A percentile compares a stretch with the other conserved stretches of the same genome.
Evolutionary conservation across 495 filamentous ascomycete genomes (phyloP).

Genomic region (Neurospora pannonica): DNA sequence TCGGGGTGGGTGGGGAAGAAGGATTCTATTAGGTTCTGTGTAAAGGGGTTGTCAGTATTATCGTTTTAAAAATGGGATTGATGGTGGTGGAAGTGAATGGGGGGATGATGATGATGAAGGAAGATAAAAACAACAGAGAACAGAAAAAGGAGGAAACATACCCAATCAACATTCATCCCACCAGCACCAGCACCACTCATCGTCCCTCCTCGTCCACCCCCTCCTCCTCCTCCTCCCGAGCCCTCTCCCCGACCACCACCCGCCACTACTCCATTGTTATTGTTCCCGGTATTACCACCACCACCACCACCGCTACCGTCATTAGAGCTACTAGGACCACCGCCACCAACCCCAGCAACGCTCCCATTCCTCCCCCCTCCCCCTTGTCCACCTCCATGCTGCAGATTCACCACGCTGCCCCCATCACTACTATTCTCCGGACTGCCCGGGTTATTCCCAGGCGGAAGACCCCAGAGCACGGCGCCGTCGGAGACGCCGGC

Average conservation of each 20-base stretch:
- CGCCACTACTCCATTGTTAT: neutral
- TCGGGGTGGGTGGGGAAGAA: slow-evolving; percentile 29
- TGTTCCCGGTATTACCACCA: neutral
- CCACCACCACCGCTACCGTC: neutral
- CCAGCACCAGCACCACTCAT: neutral
- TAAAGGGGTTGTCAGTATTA: neutral
- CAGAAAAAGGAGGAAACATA: neutral
- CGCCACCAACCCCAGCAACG: neutral
- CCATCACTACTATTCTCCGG: slow-evolving; percentile 27
- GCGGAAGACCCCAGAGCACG: slow-evolving; percentile 33
- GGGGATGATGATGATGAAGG: too few relatives aligned
- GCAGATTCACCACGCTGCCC: slow-evolving; percentile 13
- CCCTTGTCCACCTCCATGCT: neutral
- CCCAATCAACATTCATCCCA: neutral
- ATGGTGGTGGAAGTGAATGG: too few relatives aligned
- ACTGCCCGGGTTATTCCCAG: slow-evolving; percentile 18
- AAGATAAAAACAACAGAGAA: neutral
- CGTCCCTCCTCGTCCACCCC: neutral
- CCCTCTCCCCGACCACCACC: neutral
- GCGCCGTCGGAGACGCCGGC: slow-evolving; percentile 37
- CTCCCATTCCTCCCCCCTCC: neutral
- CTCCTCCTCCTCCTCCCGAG: neutral
- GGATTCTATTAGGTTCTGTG: slow-evolving; percentile 22
- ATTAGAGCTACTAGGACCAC: neutral
- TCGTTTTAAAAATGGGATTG: too few relatives aligned